Base-by-base conservation (phyloP, 495 filamentous ascomycete genomes). In the Aspergillus campestris region DNA sequence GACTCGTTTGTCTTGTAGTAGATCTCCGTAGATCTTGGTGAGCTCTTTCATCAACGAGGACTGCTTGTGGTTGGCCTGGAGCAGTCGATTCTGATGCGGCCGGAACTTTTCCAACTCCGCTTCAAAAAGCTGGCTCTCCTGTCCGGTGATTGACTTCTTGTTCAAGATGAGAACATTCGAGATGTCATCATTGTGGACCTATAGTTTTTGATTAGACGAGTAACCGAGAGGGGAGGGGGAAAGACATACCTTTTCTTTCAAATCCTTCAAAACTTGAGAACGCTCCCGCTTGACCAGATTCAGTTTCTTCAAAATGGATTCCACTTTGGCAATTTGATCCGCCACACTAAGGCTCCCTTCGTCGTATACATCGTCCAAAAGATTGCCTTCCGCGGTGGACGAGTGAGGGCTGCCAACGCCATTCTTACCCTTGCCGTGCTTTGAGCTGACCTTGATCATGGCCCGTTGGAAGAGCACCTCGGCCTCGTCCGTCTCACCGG, bases 161-260 rank as follows among this genome's bases (percentile, higher is more conserved):
- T 98, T 98, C 32, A 98, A 72, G 38, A 98, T 97, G 52, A 97
- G 68, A 18, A 97, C 89, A 56, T 94, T 90, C 9, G 91, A 95
- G 50, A 97, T 97, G 57, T 98, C 94, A 55, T 98, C 94, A 55
- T 82, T 85, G 65, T 92, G 92, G 38, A 91, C 83, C 91, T 98
- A 34, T 24, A 24, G 9, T 12, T 4, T 14, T 1, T 7, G 24
- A 37, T 56, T 35, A 56, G 41, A 38, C 41, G 18, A 38, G 29
- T 13, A 8, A 31, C 2, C 47, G 31, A 27, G 38, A 14, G 6
- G 10, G 14, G 27, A 38, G 18, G 31, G 8, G 36, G 9, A n/a
- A 45, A 2, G 38, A 53, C 71, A 47, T 64, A 94, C 92, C 82
- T 94, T 96, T 39, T 95, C 89, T 65, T 97, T 98, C 46, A 97